These are phyloP conservation scores for Xylariales sp. DNA, from an alignment of 2,329 filamentous ascomycete species.

Conservation along the genomic window DNA sequence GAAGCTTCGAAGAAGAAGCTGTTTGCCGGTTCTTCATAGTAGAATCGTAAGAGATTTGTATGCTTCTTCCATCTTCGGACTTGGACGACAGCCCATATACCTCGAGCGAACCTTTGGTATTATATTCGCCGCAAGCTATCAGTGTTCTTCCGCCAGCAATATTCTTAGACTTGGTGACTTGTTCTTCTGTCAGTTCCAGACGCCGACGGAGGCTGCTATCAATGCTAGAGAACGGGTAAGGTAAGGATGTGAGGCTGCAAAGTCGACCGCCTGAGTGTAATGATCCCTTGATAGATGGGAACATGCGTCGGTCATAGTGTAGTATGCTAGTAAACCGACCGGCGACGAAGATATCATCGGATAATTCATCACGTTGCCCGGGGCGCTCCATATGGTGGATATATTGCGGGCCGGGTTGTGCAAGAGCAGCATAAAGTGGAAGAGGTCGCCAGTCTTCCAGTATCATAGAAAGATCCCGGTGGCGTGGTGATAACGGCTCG, in stretches of 20 bases:
- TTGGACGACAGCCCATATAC: conserved; percentile 74
- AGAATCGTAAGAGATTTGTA: conserved; percentile 57
- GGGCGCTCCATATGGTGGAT: conserved; percentile 80
- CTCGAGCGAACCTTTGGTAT: conserved; percentile 89
- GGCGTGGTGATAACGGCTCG: conserved; percentile 47
- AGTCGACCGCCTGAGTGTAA: conserved; percentile 87
- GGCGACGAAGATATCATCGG: conserved; percentile 86
- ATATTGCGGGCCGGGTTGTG: conserved; percentile 83
- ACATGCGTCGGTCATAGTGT: conserved; percentile 88
- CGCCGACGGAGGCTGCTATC: conserved; percentile 68
- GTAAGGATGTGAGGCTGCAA: conserved; percentile 76
- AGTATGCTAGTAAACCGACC: conserved; percentile 90
- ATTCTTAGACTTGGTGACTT: conserved; percentile 65
- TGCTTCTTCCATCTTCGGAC: conserved; percentile 20
- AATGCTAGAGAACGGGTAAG: conserved; percentile 73
- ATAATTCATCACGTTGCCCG: conserved; percentile 64
- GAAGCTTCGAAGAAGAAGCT: conserved; percentile 80
- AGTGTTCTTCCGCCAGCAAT: conserved; percentile 70
- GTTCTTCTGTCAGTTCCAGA: conserved; percentile 66
- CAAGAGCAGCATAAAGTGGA: conserved; percentile 75
- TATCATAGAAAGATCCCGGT: conserved; percentile 54
- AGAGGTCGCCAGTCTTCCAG: conserved; percentile 64
- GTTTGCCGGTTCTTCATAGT: conserved; percentile 84
- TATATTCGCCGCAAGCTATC: conserved; percentile 89
- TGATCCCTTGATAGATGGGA: conserved; percentile 80